These are phyloP conservation scores for Podaxis sp. DNA, from an alignment of 768 basidiomycete genomes.

Conservation along the genomic window DNA sequence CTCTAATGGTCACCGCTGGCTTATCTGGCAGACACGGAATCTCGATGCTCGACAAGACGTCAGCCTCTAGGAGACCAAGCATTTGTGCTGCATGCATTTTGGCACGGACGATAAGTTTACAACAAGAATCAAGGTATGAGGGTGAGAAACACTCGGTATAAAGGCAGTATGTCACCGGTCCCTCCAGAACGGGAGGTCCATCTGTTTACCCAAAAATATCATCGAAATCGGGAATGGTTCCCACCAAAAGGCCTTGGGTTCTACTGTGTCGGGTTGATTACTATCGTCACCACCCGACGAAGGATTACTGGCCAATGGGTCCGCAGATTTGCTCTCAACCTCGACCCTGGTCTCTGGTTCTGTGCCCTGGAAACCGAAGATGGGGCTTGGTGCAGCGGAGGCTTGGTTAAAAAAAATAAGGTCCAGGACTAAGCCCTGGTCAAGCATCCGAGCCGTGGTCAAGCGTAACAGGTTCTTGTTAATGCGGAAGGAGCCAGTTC, in stretches of 20 bases:
- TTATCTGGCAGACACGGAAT: constrained; percentile 71
- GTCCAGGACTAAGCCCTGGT: constrained; percentile 90
- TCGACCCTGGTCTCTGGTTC: constrained; percentile 54
- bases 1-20: constrained; percentile 21
- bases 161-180: constrained; percentile 54
- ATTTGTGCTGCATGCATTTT: constrained; percentile 97
- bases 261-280: constrained; percentile 28
- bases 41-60: constrained; percentile 85
- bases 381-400: constrained; percentile 91
- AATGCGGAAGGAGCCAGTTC: constrained; percentile 91
- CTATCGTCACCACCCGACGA: constrained; percentile 74
- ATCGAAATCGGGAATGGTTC: constrained; percentile 85
- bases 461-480: constrained; percentile 86
- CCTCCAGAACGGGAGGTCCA: constrained; percentile 77
- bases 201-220: constrained; percentile 85
- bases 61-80: constrained; percentile 89
- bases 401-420: constrained; percentile 85
- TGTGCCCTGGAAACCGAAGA: constrained; percentile 82
- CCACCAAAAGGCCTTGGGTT: constrained; percentile 78
- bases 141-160: background rate
- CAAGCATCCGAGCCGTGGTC: constrained; percentile 91
- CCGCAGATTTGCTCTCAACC: constrained; percentile 50
- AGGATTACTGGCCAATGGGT: constrained; percentile 68
- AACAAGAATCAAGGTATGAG: background rate
- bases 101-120: constrained; percentile 88